phyloP scores from a whole-genome alignment of 169 alveolate species.

The Eimeria necatrix region DNA sequence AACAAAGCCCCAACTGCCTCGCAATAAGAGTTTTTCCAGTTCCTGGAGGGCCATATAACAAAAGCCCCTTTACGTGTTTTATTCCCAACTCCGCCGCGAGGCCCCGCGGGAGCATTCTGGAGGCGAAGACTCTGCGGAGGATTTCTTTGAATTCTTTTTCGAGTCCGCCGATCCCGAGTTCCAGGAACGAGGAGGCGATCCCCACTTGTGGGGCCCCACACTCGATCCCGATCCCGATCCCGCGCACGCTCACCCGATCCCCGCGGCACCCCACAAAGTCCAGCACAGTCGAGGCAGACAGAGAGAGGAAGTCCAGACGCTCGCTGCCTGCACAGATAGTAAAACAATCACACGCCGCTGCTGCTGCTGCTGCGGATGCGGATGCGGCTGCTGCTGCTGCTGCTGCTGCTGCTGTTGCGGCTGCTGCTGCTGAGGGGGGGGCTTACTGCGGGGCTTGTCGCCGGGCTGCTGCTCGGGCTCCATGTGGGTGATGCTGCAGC shows the following conservation, averaged over 20 bases:
- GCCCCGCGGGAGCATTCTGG: constrained; percentile 98
- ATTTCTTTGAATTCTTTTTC: constrained; percentile 87
- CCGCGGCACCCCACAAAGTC: background rate
- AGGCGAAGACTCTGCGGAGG: constrained; percentile 99
- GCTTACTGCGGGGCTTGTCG: constrained; percentile 33
- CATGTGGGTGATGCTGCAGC: constrained; percentile 46
- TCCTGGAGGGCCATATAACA: constrained; percentile 99
- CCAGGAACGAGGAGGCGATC: constrained; percentile 94
- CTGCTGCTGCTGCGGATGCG: too few species aligned
- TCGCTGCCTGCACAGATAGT: background rate
- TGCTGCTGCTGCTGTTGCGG: too few species aligned
- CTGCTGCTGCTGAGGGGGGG: background rate
- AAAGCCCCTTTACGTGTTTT: constrained; percentile 98
- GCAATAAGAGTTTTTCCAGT: constrained; percentile 99
- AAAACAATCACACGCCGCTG: too few species aligned
- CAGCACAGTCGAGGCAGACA: background rate
- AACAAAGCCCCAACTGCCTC: constrained; percentile 97
- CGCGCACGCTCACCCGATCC: constrained; percentile 24
- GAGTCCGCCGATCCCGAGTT: constrained; percentile 94
- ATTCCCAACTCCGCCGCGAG: constrained; percentile 98
- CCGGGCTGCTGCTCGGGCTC: background rate
- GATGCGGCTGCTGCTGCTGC: too few species aligned
- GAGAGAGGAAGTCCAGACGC: background rate
- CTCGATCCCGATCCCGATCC: too few species aligned
- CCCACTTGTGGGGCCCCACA: constrained; percentile 87